Conservation (phyloP, 2,329 filamentous ascomycete genomes). For the Colletotrichum sansevieriae region DNA sequence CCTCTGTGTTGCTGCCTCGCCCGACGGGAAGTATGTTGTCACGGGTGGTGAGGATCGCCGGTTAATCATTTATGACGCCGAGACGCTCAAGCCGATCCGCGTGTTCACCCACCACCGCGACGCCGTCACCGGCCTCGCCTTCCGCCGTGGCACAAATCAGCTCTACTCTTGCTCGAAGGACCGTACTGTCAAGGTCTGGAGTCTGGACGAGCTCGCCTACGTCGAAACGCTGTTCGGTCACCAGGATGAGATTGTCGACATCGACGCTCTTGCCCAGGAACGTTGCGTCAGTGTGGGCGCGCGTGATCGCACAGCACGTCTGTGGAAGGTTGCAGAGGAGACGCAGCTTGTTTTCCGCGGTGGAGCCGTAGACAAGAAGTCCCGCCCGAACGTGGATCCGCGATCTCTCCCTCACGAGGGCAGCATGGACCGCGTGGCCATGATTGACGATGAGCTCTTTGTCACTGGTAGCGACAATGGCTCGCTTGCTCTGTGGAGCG, state of each 20-base stretch:
- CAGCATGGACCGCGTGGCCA: constrained; percentile 91
- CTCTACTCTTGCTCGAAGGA: constrained; percentile 93
- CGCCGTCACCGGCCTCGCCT: constrained; percentile 85
- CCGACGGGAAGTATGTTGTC: constrained; percentile 90
- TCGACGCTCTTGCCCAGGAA: constrained; percentile 86
- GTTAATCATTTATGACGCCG: constrained; percentile 89
- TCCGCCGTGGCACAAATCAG: constrained; percentile 89
- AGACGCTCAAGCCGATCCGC: constrained; percentile 80
- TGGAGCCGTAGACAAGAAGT: constrained; percentile 69
- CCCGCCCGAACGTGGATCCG: constrained; percentile 56
- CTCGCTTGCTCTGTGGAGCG: constrained; percentile 85
- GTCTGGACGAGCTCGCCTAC: constrained; percentile 90
- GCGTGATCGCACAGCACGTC: constrained; percentile 87
- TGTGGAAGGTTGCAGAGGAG: constrained; percentile 98
- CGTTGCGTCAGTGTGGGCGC: constrained; percentile 92
- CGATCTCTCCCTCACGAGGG: constrained; percentile 77
- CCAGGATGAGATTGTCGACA: constrained; percentile 88
- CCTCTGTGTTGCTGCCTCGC: constrained; percentile 85
- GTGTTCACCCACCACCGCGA: constrained; percentile 95
- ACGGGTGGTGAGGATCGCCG: constrained; percentile 89
- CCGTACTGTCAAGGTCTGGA: constrained; percentile 96
- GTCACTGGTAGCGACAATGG: constrained; percentile 96
- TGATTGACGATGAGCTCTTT: constrained; percentile 89
- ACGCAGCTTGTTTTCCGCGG: constrained; percentile 95
- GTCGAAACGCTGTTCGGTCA: constrained; percentile 97